These are phyloP conservation scores for Funneliformis caledonium DNA, from an alignment of 371 early-diverging fungal species.

Conservation along the genomic window DNA sequence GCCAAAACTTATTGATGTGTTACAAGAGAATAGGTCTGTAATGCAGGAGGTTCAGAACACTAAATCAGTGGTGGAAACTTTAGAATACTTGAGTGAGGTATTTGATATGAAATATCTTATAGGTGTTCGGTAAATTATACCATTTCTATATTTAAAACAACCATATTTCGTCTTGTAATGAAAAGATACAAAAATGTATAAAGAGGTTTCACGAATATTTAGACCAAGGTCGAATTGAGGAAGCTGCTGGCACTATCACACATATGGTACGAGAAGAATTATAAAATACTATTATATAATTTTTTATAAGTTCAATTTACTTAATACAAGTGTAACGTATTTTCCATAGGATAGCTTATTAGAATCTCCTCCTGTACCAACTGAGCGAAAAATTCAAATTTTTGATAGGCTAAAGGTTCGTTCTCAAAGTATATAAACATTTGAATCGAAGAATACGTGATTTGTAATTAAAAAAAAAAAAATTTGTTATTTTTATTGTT, in stretches of 20 bases:
- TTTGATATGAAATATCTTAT: not conserved
- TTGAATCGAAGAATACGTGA: not conserved
- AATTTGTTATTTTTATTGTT: not conserved
- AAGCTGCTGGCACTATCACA: conserved; percentile 31
- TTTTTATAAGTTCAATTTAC: not conserved
- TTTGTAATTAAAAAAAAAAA: not conserved
- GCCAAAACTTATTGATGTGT: conserved; percentile 14
- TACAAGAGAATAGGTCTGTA: conserved; percentile 21
- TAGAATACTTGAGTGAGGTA: conserved; percentile 33
- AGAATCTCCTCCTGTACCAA: conserved; percentile 21
- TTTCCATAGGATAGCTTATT: conserved; percentile 36
- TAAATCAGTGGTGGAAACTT: conserved; percentile 14
- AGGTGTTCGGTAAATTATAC: not conserved
- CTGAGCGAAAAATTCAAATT: conserved; percentile 31
- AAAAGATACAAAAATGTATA: conserved; percentile 26
- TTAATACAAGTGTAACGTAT: not conserved
- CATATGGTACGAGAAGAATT: conserved; percentile 25
- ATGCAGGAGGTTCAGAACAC: conserved; percentile 31
- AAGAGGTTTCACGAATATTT: conserved; percentile 32
- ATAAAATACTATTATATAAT: not conserved
- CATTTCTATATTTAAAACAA: not conserved
- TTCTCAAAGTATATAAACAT: not conserved
- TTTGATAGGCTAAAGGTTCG: conserved; percentile 38
- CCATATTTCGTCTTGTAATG: not conserved
- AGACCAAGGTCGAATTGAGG: conserved; percentile 29